Conservation (phyloP, 495 filamentous ascomycete genomes). For the Neurospora sp. region DNA sequence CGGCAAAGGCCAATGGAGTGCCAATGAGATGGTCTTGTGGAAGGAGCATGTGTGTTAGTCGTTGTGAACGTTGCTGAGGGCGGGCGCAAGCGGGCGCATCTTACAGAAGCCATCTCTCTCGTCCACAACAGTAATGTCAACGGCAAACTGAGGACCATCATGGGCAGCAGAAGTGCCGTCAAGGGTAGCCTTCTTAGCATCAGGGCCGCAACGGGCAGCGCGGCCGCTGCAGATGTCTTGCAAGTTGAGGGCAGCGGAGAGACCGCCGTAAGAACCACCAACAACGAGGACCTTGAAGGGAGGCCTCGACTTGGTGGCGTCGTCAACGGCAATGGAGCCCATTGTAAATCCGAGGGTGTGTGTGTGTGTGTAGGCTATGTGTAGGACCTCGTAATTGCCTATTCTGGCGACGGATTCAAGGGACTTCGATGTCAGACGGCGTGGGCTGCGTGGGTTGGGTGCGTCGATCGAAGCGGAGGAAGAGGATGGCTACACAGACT, state of each 20-base stretch:
- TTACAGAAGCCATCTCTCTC: conserved; percentile 63
- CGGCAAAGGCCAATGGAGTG: conserved; percentile 50
- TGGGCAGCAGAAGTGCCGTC: not conserved
- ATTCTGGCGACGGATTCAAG: not conserved
- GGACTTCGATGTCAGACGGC: not conserved
- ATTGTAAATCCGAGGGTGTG: conserved; percentile 3
- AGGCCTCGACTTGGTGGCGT: not conserved
- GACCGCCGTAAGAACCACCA: conserved; percentile 56
- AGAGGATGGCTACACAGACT: not conserved
- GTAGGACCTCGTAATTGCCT: not conserved
- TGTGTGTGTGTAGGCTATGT: not conserved
- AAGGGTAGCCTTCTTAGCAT: conserved; percentile 2
- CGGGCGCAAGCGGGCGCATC: conserved; percentile 16
- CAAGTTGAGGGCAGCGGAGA: conserved; percentile 49
- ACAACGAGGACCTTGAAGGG: conserved; percentile 41
- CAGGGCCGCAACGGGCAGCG: conserved; percentile 11
- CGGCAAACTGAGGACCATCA: conserved; percentile 29
- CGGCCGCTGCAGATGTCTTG: conserved; percentile 45
- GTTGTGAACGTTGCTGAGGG: not conserved
- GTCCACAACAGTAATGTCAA: conserved; percentile 59
- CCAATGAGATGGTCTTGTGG: conserved; percentile 51
- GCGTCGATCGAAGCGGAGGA: not conserved
- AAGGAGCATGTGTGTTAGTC: not conserved
- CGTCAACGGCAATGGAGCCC: conserved; percentile 2
- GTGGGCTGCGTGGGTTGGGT: not conserved